A percentile compares a stretch with the other conserved stretches of the same genome.
Conservation (phyloP, 2,329 filamentous ascomycete species). For the Claviceps digitariae region DNA sequence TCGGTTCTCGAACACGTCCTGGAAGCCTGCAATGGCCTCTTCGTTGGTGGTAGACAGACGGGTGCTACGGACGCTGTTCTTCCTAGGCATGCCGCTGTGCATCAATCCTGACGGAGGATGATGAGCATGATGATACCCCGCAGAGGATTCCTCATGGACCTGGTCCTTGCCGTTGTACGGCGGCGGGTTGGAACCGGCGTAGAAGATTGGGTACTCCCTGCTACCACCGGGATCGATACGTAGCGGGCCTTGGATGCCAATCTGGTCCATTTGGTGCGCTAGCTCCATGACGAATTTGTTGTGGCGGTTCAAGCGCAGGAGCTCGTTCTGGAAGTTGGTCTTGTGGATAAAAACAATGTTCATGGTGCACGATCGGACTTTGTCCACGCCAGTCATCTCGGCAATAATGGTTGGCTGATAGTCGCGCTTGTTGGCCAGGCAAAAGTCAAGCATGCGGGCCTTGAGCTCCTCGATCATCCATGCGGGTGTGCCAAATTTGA, state of each 20-base stretch:
- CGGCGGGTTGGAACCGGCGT: slow-evolving; percentile 22
- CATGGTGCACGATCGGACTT: slow-evolving; percentile 74
- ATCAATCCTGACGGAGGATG: slow-evolving; percentile 4
- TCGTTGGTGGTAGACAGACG: slow-evolving; percentile 16
- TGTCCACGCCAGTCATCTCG: slow-evolving; percentile 64
- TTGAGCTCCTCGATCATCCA: slow-evolving; percentile 76
- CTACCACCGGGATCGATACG: slow-evolving; percentile 51
- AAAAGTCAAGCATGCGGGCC: slow-evolving; percentile 68
- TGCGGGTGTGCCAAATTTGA: slow-evolving; percentile 78
- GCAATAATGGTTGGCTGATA: slow-evolving; percentile 78
- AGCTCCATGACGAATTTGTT: slow-evolving; percentile 92
- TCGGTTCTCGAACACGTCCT: slow-evolving; percentile 32
- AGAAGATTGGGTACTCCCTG: slow-evolving; percentile 52
- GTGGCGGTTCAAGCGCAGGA: slow-evolving; percentile 74
- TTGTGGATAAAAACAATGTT: slow-evolving; percentile 98
- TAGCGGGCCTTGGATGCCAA: slow-evolving; percentile 70
- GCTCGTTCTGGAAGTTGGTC: slow-evolving; percentile 89
- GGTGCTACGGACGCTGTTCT: slow-evolving; percentile 7
- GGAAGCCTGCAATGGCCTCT: slow-evolving; percentile 25
- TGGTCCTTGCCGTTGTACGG: slow-evolving; percentile 18
- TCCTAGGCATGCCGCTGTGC: slow-evolving; percentile 6
- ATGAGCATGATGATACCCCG: neutral
- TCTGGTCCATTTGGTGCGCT: slow-evolving; percentile 70
- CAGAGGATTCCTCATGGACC: slow-evolving; percentile 7
- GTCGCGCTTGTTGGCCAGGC: slow-evolving; percentile 73